A percentile compares a stretch with the other conserved stretches of the same genome.
These are phyloP conservation scores for Pontederia paniculata DNA, from an alignment of 176 grass and related monocot genomes.

Conservation along the genomic window DNA sequence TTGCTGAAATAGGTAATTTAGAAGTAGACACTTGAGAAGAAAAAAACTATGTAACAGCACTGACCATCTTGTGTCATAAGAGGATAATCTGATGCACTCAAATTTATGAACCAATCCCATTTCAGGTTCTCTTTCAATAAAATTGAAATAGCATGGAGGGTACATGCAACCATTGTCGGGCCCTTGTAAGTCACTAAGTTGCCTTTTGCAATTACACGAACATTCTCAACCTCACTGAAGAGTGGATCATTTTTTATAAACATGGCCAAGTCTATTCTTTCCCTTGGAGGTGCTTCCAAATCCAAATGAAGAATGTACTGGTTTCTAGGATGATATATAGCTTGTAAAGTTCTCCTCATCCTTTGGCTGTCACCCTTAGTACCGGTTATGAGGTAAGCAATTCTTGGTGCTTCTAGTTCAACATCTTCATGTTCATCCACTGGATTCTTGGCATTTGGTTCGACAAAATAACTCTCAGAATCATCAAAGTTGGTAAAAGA, in stretches of 20 bases:
- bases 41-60: not conserved
- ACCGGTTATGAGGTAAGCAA: conserved; percentile 82
- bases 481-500: conserved; percentile 42
- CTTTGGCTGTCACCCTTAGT: conserved; percentile 79
- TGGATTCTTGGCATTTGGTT: conserved; percentile 23
- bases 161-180: conserved; percentile 22
- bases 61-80: conserved; percentile 29
- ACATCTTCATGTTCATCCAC: conserved; percentile 21
- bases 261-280: conserved; percentile 25
- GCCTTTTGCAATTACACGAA: conserved; percentile 17
- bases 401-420: conserved; percentile 44
- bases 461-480: conserved; percentile 1
- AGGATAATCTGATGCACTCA: conserved; percentile 27
- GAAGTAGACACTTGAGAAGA: conserved; percentile 1
- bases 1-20: too few relatives aligned
- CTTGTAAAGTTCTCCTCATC: conserved; percentile 72
- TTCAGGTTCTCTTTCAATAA: conserved; percentile 11
- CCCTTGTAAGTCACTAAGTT: conserved; percentile 24
- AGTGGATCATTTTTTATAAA: conserved; percentile 14
- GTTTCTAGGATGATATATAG: conserved; percentile 23
- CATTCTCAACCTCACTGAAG: conserved; percentile 15
- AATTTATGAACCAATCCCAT: conserved; percentile 27
- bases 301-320: conserved; percentile 25
- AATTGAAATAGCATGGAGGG: conserved; percentile 16
- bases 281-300: conserved; percentile 22